Conservation (phyloP, 75 land plant genomes). For the Sequoia sempervirens region DNA sequence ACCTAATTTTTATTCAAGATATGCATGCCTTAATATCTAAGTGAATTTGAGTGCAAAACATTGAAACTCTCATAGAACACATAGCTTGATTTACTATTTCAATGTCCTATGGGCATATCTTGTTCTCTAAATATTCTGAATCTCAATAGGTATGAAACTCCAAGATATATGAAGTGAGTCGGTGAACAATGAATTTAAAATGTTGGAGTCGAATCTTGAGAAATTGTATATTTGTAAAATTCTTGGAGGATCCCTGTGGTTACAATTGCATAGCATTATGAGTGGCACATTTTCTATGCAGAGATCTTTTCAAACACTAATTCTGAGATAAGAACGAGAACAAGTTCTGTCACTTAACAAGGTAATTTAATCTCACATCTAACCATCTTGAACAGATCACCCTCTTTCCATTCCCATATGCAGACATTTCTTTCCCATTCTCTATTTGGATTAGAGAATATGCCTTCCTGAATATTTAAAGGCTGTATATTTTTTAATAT, state of each 20-base stretch:
- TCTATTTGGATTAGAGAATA: not conserved
- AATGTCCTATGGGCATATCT: not conserved
- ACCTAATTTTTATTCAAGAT: no score
- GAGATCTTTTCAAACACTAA: not conserved
- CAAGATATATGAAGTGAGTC: not conserved
- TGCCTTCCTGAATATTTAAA: not conserved
- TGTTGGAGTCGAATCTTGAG: not conserved
- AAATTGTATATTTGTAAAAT: not conserved
- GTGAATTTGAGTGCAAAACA: no score
- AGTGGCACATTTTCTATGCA: not conserved
- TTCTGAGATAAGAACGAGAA: not conserved
- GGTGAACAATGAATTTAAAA: not conserved
- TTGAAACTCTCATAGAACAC: no score
- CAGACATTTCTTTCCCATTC: not conserved
- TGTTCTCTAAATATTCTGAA: not conserved
- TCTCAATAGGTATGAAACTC: not conserved
- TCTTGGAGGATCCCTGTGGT: not conserved
- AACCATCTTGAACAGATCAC: not conserved
- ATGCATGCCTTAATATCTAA: no score
- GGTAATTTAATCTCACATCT: not conserved
- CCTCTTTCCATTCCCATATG: not conserved
- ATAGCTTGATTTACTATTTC: no score
- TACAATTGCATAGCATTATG: not conserved
- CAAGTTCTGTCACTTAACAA: not conserved
- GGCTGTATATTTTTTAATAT: not conserved